A percentile compares a stretch with the other conserved stretches of the same genome.
These are phyloP conservation scores for Bondarzewia mesenterica DNA, from an alignment of 1,284 basidiomycete species.

Conservation along the genomic window DNA sequence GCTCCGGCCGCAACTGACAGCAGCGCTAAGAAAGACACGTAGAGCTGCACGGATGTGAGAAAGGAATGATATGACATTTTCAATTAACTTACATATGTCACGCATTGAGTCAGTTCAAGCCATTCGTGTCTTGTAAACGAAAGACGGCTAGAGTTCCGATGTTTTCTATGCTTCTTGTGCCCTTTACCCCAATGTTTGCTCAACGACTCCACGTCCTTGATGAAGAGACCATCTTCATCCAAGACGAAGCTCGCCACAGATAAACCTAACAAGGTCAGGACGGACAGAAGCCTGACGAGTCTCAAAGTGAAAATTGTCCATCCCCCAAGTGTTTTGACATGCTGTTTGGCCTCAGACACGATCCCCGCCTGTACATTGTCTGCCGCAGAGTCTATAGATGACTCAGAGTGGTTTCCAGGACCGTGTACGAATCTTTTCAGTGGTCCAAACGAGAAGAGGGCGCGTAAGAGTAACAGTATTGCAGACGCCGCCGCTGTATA, in stretches of 20 bases:
- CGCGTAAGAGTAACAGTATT: not conserved
- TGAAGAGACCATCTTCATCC: conserved; percentile 3
- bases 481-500: conserved; percentile 7
- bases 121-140: conserved; percentile 9
- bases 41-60: conserved; percentile 11
- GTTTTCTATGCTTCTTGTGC: conserved; percentile 1
- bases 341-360: conserved; percentile 6
- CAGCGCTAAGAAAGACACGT: conserved; percentile 16
- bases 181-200: conserved; percentile 5
- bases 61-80: not conserved
- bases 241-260: conserved; percentile 13
- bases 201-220: not conserved
- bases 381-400: not conserved
- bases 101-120: conserved; percentile 11
- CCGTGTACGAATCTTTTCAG: not conserved
- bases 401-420: not conserved
- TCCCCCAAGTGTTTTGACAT: conserved; percentile 13
- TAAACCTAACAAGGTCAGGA: conserved; percentile 13
- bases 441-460: conserved; percentile 1
- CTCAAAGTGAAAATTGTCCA: conserved; percentile 17
- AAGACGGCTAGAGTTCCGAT: not conserved
- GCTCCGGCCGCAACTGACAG: conserved; percentile 12
- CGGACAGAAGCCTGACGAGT: conserved; percentile 15
- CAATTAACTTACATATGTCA: conserved; percentile 16
- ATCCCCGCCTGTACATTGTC: conserved; percentile 1